Conservation (phyloP, 306 rosid species). For the Canavalia ensiformis region DNA sequence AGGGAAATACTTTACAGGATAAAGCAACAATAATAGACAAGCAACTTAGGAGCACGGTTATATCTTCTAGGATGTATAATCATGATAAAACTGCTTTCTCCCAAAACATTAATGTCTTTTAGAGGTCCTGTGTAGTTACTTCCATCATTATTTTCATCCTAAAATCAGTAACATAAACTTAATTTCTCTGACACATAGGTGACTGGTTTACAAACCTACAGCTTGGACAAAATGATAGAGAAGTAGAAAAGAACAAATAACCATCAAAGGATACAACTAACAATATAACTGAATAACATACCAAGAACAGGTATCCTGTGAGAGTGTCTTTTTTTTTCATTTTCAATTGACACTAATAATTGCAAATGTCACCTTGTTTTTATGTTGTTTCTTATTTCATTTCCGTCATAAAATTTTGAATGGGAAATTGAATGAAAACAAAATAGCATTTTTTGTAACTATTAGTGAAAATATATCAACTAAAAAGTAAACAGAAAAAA, state of each 20-base stretch:
- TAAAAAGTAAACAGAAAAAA: slow-evolving; percentile 11
- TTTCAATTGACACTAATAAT: not conserved
- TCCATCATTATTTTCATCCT: not conserved
- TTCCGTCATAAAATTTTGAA: slow-evolving; percentile 4
- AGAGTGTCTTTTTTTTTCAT: not conserved
- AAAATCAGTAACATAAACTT: not conserved
- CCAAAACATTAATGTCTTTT: not conserved
- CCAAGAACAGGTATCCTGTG: not conserved
- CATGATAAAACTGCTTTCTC: not conserved
- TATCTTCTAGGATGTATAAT: not conserved
- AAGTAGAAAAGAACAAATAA: not conserved
- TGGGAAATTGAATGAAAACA: slow-evolving; percentile 13
- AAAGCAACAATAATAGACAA: not conserved
- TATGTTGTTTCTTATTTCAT: no score
- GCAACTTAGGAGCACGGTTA: slow-evolving; percentile 15
- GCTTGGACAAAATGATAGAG: slow-evolving; percentile 6
- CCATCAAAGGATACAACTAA: not conserved
- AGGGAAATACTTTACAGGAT: not conserved
- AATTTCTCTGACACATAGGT: not conserved
- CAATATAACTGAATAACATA: not conserved
- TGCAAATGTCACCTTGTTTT: not conserved
- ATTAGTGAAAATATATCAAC: slow-evolving; percentile 1
- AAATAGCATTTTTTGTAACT: not conserved
- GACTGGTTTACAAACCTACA: slow-evolving; percentile 17
- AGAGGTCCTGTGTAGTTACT: not conserved